Evolutionary conservation across 106 monocot genomes (phyloP).

Genomic region (Agapanthus africanus): DNA sequence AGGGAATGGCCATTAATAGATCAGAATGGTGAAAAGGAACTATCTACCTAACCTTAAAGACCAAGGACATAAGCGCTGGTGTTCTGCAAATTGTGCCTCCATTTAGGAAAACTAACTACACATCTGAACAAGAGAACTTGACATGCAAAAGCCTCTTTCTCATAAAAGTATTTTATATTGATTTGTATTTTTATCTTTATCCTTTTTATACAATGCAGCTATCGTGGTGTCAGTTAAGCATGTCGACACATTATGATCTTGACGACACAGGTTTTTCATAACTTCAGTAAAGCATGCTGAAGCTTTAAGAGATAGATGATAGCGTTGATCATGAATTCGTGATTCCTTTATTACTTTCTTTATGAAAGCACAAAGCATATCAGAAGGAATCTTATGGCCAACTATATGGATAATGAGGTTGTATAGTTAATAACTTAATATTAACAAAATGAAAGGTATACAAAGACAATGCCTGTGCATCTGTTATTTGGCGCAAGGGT

Average conservation of each 20-base stretch:
- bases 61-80: no score
- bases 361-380: neutral
- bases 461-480: slow-evolving; percentile 50
- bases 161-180: neutral
- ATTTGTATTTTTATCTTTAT: no score
- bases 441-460: neutral
- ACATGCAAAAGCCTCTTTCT: no score
- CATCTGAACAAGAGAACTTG: no score
- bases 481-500: slow-evolving; percentile 80
- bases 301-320: neutral
- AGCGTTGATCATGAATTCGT: neutral
- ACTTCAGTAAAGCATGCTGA: neutral
- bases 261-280: neutral
- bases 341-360: neutral
- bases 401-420: neutral
- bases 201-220: neutral
- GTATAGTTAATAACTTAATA: neutral
- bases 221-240: neutral
- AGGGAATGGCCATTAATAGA: no score
- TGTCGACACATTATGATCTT: neutral
- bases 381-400: neutral
- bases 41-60: no score
- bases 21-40: no score
- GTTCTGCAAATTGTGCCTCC: no score
- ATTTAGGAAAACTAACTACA: no score